Conservation (phyloP, 139 green algal genomes). For the Micractinium sp. region DNA sequence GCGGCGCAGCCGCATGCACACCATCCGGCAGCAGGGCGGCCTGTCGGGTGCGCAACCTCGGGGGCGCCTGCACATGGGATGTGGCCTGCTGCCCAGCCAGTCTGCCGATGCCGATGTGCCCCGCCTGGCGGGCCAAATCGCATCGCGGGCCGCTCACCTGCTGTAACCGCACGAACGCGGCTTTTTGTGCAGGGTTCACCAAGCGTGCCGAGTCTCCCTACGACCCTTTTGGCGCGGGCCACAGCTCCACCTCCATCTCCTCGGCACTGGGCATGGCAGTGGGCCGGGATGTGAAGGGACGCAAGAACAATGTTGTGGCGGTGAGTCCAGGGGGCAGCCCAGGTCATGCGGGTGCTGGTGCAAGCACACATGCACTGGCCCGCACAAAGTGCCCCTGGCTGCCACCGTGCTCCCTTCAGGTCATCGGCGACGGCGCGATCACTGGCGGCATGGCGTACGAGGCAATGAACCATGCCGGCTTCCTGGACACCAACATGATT, state of each 20-base stretch:
- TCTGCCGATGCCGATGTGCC: background rate
- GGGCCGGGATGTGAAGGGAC: conserved; percentile 87
- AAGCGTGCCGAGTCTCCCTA: conserved; percentile 95
- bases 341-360: background rate
- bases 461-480: conserved; percentile 99
- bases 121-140: no score
- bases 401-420: conserved; percentile 31
- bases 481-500: conserved; percentile 99
- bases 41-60: conserved; percentile 74
- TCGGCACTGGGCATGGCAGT: conserved; percentile 98
- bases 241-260: conserved; percentile 96
- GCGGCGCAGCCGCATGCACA: conserved; percentile 85
- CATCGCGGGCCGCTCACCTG: background rate
- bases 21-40: conserved; percentile 91
- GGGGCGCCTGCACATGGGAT: background rate
- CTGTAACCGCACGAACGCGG: background rate
- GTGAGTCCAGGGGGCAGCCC: background rate
- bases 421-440: conserved; percentile 99
- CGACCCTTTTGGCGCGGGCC: conserved; percentile 97
- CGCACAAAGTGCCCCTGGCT: background rate
- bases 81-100: background rate
- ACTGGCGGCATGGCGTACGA: conserved; percentile 99
- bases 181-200: conserved; percentile 87
- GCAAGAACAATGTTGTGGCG: conserved; percentile 66
- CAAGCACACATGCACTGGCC: background rate